phyloP scores from a whole-genome alignment of 139 green algal species.

The Microglena sp. region DNA sequence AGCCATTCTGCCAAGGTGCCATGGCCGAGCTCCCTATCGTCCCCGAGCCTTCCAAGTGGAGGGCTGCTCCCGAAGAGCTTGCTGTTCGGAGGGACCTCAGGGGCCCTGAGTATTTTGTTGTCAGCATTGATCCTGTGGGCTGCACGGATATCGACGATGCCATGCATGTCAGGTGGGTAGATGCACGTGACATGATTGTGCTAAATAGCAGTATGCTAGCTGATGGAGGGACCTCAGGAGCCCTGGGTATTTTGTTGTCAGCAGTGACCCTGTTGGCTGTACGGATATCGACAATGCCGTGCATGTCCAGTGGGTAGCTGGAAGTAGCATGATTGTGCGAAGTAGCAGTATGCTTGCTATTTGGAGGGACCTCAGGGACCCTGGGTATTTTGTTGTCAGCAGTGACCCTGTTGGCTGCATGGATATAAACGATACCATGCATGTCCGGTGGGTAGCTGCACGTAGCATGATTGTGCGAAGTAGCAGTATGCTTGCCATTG shows the following conservation, averaged over 20 bases:
- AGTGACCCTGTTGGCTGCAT: constrained; percentile 44
- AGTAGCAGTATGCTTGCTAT: too few relatives aligned
- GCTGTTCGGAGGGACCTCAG: constrained; percentile 28
- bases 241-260: constrained; percentile 17
- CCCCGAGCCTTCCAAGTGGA: constrained; percentile 19
- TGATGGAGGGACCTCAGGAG: constrained; percentile 25
- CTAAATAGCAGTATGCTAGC: too few relatives aligned
- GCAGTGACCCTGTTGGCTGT: constrained; percentile 36
- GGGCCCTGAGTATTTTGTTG: constrained; percentile 27
- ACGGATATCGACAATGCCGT: constrained; percentile 49
- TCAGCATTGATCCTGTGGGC: constrained; percentile 33
- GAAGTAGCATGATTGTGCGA: too few relatives aligned
- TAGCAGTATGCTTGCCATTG: too few relatives aligned
- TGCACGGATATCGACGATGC: constrained; percentile 58
- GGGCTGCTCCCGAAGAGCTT: constrained; percentile 14
- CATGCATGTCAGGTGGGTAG: constrained; percentile 33
- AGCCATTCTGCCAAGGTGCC: constrained; percentile 50
- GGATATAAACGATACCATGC: constrained; percentile 52
- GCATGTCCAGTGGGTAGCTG: constrained; percentile 24
- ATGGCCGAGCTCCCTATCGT: constrained; percentile 40
- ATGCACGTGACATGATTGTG: too few relatives aligned
- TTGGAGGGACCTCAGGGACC: constrained; percentile 29
- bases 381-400: constrained; percentile 27
- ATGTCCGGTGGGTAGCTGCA: constrained; percentile 26
- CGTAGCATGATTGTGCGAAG: too few relatives aligned